A percentile compares a stretch with the other conserved stretches of the same genome.
These are phyloP conservation scores for Crassisporium funariophilum DNA, from an alignment of 768 basidiomycete genomes.

Conservation along the genomic window DNA sequence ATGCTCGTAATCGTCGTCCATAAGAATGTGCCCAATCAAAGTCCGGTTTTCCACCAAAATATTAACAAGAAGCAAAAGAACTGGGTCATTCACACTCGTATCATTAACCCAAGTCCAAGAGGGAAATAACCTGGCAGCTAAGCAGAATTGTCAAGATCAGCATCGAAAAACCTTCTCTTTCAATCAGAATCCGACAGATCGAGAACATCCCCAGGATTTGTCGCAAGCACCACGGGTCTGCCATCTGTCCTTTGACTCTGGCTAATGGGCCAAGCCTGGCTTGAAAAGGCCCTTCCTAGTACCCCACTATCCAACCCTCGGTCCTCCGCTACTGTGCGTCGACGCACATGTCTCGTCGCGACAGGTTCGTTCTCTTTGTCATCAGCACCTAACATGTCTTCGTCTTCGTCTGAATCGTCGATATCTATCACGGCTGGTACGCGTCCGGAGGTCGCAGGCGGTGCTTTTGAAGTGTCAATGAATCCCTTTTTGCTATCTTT, in stretches of 20 bases:
- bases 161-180: not conserved
- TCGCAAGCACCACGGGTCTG: conserved; percentile 21
- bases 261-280: conserved; percentile 6
- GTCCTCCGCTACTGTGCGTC: conserved; percentile 31
- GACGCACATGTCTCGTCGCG: conserved; percentile 51
- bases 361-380: conserved; percentile 67
- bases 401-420: conserved; percentile 33
- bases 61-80: no score
- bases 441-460: not conserved
- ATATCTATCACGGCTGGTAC: conserved; percentile 34
- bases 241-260: conserved; percentile 18
- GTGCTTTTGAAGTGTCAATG: no score
- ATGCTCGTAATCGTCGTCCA: no score
- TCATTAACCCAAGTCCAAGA: no score
- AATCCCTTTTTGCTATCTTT: no score
- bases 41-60: no score
- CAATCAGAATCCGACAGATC: conserved; percentile 51
- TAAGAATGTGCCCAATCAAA: no score
- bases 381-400: conserved; percentile 49
- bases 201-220: conserved; percentile 48
- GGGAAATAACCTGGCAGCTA: not conserved
- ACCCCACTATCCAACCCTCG: not conserved
- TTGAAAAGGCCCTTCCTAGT: not conserved
- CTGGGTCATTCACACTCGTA: no score
- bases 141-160: no score